Percentiles rank a stretch among this genome's conserved stretches.
These are phyloP conservation scores for Ustilago lituana DNA, from an alignment of 1,284 basidiomycete species.

Conservation along the genomic window DNA sequence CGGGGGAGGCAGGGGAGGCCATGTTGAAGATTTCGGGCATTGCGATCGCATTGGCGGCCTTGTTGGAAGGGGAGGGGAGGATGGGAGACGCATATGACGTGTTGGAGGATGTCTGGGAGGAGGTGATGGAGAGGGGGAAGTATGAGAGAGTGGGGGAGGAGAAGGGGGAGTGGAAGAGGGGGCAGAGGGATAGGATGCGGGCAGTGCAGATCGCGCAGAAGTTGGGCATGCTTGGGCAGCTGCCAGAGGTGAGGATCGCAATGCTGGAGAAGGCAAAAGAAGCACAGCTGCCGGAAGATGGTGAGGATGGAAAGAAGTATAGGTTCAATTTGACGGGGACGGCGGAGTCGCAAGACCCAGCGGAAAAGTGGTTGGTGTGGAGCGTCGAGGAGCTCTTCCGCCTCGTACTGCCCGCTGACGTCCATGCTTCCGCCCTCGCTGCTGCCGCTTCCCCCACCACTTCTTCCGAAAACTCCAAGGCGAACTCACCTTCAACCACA, in stretches of 20 bases:
- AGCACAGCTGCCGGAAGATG: not conserved
- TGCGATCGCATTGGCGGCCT: slow-evolving; percentile 60
- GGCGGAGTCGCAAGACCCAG: slow-evolving; percentile 36
- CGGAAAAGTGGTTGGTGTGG: slow-evolving; percentile 66
- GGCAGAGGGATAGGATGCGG: slow-evolving; percentile 54
- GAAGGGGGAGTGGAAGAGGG: slow-evolving; percentile 27
- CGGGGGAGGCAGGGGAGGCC: slow-evolving; percentile 18
- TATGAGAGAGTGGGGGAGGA: slow-evolving; percentile 14
- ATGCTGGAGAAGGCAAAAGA: slow-evolving; percentile 16
- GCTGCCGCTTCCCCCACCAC: slow-evolving; percentile 3
- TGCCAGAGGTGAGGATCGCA: slow-evolving; percentile 38
- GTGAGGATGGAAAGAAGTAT: slow-evolving; percentile 13
- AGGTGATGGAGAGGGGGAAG: slow-evolving; percentile 36
- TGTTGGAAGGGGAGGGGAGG: slow-evolving; percentile 60
- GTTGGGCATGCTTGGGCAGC: slow-evolving; percentile 54
- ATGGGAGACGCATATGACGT: slow-evolving; percentile 45
- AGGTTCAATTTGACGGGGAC: slow-evolving; percentile 36
- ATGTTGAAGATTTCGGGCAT: slow-evolving; percentile 66
- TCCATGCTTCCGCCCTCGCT: slow-evolving; percentile 30
- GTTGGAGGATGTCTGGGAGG: slow-evolving; percentile 58
- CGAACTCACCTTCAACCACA: too few relatives aligned
- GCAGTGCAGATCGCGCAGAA: slow-evolving; percentile 62
- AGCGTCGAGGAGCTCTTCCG: slow-evolving; percentile 65
- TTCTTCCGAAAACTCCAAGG: too few relatives aligned
- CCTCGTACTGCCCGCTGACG: slow-evolving; percentile 36